Base-by-base conservation (phyloP, 768 basidiomycete species). In the Boletus insuetus region DNA sequence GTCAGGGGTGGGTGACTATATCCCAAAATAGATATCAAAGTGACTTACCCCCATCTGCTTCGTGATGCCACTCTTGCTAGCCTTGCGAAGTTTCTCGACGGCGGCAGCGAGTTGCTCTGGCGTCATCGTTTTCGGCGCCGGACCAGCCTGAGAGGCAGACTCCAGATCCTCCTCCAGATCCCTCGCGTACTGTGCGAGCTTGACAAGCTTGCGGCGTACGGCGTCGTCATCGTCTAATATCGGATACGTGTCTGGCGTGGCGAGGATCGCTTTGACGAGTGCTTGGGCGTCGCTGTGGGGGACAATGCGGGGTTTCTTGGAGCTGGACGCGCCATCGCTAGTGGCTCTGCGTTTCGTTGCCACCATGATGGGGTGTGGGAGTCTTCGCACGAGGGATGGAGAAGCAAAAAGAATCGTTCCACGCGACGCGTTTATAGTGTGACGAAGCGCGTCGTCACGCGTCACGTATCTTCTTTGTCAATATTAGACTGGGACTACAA, bases 31-130 rank as follows among this genome's bases (percentile, higher is more conserved):
- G 35, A 54, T 11, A 39, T 14, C 9, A 17, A 39, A 19, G 26
- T 4, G 16, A 53, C 53, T 45, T 50, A 76, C 75, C 13, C 57
- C 64, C 79, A 82, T 79, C 67, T 82, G 78, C 56, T 81, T 80
- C 58, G 59, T 74, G 50, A 83, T 83, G 0, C 80, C 79, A 60
- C 77, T 79, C 22, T 73, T 69, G 22, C 73, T 75, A 43, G 77
- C 77, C 54, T 71, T 74, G 24, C 73, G 61, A 17, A 83, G 65
- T 57, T 79, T 82, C 58, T 74, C 75, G 0, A 76, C 77, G 4
- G 76, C 78, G 0, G 50, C 70, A n/a, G 70, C 64, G 29, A 82
- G 53, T 50, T 80, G 70, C 37, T 72, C 69, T 6, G 64, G 60
- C 0, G 73, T 67, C 70, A 74, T 77, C n/a, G 60, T 56, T 61